phyloP scores from a whole-genome alignment of 139 green algal genomes.

The Asterochloris sp. region DNA sequence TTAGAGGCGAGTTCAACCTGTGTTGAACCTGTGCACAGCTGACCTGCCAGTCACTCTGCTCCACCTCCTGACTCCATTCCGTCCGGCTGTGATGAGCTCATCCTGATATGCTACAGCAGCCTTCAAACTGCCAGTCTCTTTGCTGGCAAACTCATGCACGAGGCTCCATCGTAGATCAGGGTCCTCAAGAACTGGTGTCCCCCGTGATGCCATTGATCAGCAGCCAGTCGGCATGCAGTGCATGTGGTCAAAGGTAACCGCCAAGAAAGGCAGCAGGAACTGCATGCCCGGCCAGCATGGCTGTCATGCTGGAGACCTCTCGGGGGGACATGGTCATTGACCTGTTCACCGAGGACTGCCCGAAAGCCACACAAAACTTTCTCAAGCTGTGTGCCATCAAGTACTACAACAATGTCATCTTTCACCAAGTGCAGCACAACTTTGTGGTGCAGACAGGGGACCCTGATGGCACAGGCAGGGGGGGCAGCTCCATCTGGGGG shows the following conservation, averaged over 20 bases:
- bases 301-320: slow-evolving; percentile 93
- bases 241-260: no score
- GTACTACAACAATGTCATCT: slow-evolving; percentile 92
- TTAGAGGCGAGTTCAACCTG: not conserved
- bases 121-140: slow-evolving; percentile 9
- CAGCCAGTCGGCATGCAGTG: no score
- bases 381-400: slow-evolving; percentile 94
- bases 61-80: slow-evolving; percentile 6
- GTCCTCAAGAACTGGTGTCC: no score
- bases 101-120: slow-evolving; percentile 4
- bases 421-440: slow-evolving; percentile 84
- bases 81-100: not conserved
- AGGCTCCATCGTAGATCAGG: not conserved
- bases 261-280: no score
- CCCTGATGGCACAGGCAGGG: slow-evolving; percentile 81
- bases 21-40: not conserved
- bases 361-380: slow-evolving; percentile 85
- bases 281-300: slow-evolving; percentile 51
- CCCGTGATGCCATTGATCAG: no score
- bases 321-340: slow-evolving; percentile 94
- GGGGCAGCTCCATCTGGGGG: slow-evolving; percentile 84
- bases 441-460: slow-evolving; percentile 91
- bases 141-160: not conserved
- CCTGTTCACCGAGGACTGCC: slow-evolving; percentile 80
- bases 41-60: slow-evolving; percentile 3